Conservation (phyloP, 2,329 filamentous ascomycete genomes). For the Epichloe baconii region DNA sequence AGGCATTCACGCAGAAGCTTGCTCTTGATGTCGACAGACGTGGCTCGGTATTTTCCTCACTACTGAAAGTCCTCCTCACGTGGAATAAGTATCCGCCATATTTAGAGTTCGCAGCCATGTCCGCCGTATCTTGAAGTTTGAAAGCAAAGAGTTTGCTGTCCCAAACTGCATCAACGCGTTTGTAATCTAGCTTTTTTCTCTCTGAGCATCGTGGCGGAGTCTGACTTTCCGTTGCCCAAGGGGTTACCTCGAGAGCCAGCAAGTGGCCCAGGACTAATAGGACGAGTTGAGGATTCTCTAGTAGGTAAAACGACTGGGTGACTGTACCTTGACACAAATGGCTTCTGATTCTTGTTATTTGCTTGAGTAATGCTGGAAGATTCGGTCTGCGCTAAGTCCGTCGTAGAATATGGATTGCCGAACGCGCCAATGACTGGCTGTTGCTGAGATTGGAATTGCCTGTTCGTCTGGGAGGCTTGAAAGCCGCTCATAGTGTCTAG, state of each 20-base stretch:
- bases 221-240: not conserved
- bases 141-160: slow-evolving; percentile 35
- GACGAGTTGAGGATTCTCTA: not conserved
- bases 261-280: not conserved
- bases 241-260: not conserved
- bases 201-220: not conserved
- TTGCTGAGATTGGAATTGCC: not conserved
- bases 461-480: not conserved
- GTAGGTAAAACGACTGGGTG: not conserved
- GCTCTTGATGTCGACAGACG: slow-evolving; percentile 74
- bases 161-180: slow-evolving; percentile 43
- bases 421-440: not conserved
- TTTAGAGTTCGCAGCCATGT: slow-evolving; percentile 31
- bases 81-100: slow-evolving; percentile 76
- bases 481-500: not conserved
- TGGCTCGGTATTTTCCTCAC: slow-evolving; percentile 63
- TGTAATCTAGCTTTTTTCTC: slow-evolving; percentile 28
- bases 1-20: slow-evolving; percentile 58
- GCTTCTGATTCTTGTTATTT: not conserved
- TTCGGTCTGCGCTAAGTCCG: not conserved
- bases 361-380: not conserved
- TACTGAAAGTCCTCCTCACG: slow-evolving; percentile 70
- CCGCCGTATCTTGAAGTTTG: slow-evolving; percentile 41
- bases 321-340: not conserved
- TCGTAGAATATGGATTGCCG: not conserved